phyloP scores from a whole-genome alignment of 345 rosid species.

The Theobroma cacao region DNA sequence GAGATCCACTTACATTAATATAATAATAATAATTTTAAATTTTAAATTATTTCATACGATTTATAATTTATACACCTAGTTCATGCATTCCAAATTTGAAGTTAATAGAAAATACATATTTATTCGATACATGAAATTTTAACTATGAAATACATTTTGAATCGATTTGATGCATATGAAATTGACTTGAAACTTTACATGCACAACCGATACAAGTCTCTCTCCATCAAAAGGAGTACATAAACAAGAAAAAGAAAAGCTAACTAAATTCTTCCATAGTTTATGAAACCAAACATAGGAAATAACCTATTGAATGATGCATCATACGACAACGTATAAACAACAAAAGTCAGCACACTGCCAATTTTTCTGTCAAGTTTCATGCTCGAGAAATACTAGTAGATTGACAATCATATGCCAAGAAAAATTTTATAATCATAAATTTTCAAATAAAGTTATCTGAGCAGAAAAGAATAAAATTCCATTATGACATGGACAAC shows the following conservation, averaged over 20 bases:
- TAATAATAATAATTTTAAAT: too few species aligned
- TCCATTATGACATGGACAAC: neutral
- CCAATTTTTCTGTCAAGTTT: neutral
- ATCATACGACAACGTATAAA: too few species aligned
- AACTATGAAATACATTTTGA: too few species aligned
- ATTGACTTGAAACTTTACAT: too few species aligned
- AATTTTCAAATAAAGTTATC: neutral
- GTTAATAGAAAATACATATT: too few species aligned
- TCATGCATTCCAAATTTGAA: too few species aligned
- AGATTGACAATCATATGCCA: neutral
- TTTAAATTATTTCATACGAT: too few species aligned
- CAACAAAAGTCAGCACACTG: neutral
- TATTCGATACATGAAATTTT: too few species aligned
- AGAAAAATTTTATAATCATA: neutral
- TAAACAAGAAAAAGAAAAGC: neutral
- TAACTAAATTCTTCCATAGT: neutral
- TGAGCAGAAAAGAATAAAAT: neutral
- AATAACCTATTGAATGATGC: neutral
- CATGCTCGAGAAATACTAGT: neutral
- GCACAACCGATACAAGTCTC: too few species aligned
- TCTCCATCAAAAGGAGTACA: neutral
- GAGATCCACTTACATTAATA: too few species aligned
- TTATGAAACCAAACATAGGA: neutral
- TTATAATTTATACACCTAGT: too few species aligned
- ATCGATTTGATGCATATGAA: too few species aligned